phyloP scores from a whole-genome alignment of 495 filamentous ascomycete species.

The Podospora bellae-mahoneyi region DNA sequence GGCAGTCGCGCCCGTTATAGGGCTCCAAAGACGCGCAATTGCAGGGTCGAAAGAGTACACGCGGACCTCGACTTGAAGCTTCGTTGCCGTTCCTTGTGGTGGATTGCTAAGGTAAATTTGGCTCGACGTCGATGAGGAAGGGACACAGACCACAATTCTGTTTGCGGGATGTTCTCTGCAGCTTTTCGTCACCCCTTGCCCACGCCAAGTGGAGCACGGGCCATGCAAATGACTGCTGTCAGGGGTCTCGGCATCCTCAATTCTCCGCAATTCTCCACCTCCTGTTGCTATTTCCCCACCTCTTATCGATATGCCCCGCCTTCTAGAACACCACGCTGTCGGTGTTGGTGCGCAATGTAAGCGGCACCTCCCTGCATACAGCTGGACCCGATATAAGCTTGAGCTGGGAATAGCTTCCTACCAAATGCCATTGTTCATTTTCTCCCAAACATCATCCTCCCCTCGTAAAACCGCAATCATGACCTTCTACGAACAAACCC shows the following conservation, averaged over 20 bases:
- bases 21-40: not conserved
- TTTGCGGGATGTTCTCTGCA: not conserved
- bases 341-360: not conserved
- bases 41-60: not conserved
- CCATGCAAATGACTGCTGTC: slow-evolving; percentile 2
- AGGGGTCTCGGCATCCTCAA: not conserved
- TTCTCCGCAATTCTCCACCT: not conserved
- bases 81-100: not conserved
- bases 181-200: not conserved
- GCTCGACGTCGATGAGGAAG: not conserved
- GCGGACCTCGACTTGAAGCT: not conserved
- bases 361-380: not conserved
- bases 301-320: not conserved
- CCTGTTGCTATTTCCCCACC: not conserved
- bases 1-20: not conserved
- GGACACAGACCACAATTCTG: not conserved
- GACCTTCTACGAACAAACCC: slow-evolving; percentile 9
- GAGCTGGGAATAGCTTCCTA: not conserved
- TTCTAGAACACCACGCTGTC: not conserved
- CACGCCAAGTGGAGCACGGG: slow-evolving; percentile 2
- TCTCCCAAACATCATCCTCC: not conserved
- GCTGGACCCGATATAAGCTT: not conserved
- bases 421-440: not conserved
- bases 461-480: not conserved
- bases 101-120: not conserved